Base-by-base conservation (phyloP, 192 early-diverging fungal species). In the Endogone sp. region DNA sequence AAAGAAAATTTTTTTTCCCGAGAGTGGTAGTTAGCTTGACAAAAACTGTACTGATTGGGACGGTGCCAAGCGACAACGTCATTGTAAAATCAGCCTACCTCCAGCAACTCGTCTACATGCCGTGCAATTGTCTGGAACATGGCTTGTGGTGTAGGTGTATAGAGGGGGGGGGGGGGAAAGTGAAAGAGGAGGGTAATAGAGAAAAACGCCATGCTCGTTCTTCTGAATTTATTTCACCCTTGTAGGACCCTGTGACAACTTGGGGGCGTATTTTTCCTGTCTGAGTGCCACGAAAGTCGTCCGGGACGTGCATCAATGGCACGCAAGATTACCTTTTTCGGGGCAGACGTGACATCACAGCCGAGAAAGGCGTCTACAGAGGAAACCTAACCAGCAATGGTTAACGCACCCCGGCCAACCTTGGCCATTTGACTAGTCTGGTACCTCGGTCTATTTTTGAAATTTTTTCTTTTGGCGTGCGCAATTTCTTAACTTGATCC, bases 91-190 rank as follows among this genome's bases (percentile, higher is more conserved):
- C 16, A 3, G 29, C 37, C 10, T 65, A 74, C 73, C 71, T 86
- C 86, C 22, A 88, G 69, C 9, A 81, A 76, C 66, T 83, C 74
- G 75, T 88, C 86, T 24, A 88, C 75, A 71, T 88, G 86, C 28
- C 81, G 82, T 9, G 75, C 70, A 57, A 88, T 84, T 22, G 81
- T 76, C 54, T 84, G 75, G 65, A 88, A 88, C n/a, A 76, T 49
- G 37, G 37, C 71, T 6, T 49, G 16, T 49, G 37, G 37, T 16
- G 9, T 49, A 11, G 37, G 37, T 49, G 37, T 49, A 16, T 49
- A 49, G 37, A 11, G 37, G 37, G 37, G 16, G 1, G 37, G 37
- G 37, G 37, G 16, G 16, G 37, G 16, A 49, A 49, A 49, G 37
- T 16, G 6, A 6, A 16, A 11, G 37, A 49, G 16, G 37, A 49